A percentile compares a stretch with the other conserved stretches of the same genome.
These are phyloP conservation scores for Ophiocordyceps camponoti-rufipedis DNA, from an alignment of 2,329 filamentous ascomycete species.

Conservation along the genomic window DNA sequence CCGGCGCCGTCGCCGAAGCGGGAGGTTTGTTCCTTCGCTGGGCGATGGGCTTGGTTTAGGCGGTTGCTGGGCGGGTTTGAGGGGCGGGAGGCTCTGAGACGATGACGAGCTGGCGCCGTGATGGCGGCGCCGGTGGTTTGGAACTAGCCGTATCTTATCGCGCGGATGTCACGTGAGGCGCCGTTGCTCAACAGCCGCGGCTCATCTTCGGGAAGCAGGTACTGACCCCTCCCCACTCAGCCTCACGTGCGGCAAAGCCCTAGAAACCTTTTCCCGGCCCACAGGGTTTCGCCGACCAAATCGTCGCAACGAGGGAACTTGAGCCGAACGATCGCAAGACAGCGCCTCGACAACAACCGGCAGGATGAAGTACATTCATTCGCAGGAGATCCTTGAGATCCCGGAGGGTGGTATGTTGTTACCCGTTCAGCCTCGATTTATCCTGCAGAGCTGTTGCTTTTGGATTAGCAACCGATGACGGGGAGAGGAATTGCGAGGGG, in stretches of 20 bases:
- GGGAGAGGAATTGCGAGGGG: background rate
- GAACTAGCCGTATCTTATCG: background rate
- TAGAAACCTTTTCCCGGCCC: constrained; percentile 24
- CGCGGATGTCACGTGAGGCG: background rate
- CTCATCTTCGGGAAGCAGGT: constrained; percentile 9
- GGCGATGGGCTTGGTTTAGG: no score
- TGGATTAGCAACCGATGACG: background rate
- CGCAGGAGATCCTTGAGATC: constrained; percentile 84
- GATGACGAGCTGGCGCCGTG: background rate
- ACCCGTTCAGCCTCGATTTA: background rate
- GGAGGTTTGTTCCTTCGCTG: no score
- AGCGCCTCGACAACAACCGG: constrained; percentile 23
- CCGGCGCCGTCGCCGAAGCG: no score
- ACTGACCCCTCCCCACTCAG: constrained; percentile 4
- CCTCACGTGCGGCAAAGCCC: constrained; percentile 22
- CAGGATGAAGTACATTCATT: constrained; percentile 99
- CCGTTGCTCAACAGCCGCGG: constrained; percentile 2
- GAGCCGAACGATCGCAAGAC: background rate
- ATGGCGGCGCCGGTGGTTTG: background rate
- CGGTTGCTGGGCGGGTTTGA: background rate
- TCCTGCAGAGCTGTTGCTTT: background rate
- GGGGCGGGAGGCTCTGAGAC: background rate
- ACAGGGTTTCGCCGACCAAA: constrained; percentile 22
- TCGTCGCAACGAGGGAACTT: background rate
- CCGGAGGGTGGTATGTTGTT: constrained; percentile 85